Base-by-base conservation (phyloP, 2,329 filamentous ascomycete species). In the Xenoacremonium recifei region DNA sequence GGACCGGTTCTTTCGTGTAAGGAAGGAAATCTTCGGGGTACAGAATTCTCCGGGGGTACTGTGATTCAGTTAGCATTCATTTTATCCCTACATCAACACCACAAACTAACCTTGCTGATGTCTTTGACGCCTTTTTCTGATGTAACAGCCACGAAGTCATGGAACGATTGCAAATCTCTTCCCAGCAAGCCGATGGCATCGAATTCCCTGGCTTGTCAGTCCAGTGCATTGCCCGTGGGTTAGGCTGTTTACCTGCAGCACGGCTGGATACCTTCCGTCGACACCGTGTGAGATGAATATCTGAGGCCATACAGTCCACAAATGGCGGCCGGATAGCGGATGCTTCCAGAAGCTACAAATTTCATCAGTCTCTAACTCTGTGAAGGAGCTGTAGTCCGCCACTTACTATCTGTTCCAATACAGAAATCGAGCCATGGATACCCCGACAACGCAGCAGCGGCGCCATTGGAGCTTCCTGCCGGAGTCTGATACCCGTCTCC, bases 391-490 rank as follows among this genome's bases (percentile, higher is more conserved):
- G 13, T 7, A 27, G 13, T 7, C 13, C 13, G 7, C 7, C 7
- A 13, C 40, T 39, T 45, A 43, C 46, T 44, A 23, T 58, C 55
- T 6, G 40, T 44, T 4, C 37, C 55, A 3, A 58, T 42, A 15
- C 52, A 42, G 10, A 48, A 36, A 34, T 64, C 57, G 2, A 62
- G 44, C 58, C 59, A 64, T 18, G 49, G 49, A 35, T 62, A 63
- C 11, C 53, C 54, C 2, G 60, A 55, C 29, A 63, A 43, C 2
- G 59, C 48, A n/a, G 45, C 53, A 4, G 47, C 58, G 6, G 48
- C 52, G 6, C 60, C 61, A 4, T 53, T 47, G 3, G 56, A 61
- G 19, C 56, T 59, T 20, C 50, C 51, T 6, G 52, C 52, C 3
- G 57, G 55, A 21, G 41, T 50, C 32, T 57, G 54, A 31, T 61